These are phyloP conservation scores for Urochloa ruziziensis DNA, from an alignment of 176 grass and related monocot species.

Conservation along the genomic window DNA sequence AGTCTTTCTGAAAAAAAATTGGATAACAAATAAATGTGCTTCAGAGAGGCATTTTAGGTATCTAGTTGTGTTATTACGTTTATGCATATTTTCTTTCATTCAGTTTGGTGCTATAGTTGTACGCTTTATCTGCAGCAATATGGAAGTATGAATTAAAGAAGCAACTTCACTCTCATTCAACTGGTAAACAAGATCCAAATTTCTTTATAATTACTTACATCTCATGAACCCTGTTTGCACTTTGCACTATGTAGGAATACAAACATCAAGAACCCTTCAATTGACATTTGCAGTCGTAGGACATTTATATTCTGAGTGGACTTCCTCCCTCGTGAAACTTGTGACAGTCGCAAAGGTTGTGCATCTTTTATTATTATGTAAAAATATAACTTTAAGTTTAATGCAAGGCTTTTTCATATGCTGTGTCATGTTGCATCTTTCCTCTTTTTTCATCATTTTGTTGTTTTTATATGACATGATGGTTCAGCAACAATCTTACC, in stretches of 20 bases:
- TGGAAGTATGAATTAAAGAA: neutral
- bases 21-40: neutral
- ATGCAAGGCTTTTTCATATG: slow-evolving; percentile 29
- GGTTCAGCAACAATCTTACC: slow-evolving; percentile 12
- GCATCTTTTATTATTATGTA: slow-evolving; percentile 14
- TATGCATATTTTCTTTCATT: neutral
- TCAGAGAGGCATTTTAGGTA: neutral
- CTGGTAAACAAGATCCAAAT: neutral
- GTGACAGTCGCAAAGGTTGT: slow-evolving; percentile 12
- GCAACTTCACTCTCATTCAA: neutral
- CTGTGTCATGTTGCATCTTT: slow-evolving; percentile 1
- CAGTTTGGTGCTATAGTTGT: neutral
- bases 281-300: neutral
- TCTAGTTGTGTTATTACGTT: neutral
- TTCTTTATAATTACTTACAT: neutral
- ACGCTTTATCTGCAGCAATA: neutral
- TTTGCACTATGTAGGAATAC: too few species aligned
- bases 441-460: neutral
- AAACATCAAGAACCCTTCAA: neutral
- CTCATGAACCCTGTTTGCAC: neutral
- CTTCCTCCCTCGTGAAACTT: slow-evolving; percentile 9
- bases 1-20: neutral
- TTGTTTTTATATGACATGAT: slow-evolving; percentile 24
- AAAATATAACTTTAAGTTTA: slow-evolving; percentile 21
- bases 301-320: neutral